Evolutionary conservation across 2,329 filamentous ascomycete genomes (phyloP), one percentile per base, ranked within the genome.

Genomic region (Sporothrix euskadiensis): DNA sequence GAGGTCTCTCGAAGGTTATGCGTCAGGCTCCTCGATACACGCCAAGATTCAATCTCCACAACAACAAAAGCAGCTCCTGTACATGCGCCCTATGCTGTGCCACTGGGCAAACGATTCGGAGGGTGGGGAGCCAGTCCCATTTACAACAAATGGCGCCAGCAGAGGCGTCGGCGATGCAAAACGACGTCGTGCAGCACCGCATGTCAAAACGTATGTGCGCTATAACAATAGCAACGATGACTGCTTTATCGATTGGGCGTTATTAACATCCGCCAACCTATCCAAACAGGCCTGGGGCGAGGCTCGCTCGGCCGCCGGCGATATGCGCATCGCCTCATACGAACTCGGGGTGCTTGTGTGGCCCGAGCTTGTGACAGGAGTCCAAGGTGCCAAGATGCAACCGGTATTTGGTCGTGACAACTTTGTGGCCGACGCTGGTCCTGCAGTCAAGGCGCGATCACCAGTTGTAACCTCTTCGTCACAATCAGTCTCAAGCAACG

Each of bases 231-330:
- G 82, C 0, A 39, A n/a, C 26, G 56, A 30, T 32, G 22, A n/a
- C 56, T 39, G 30, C 9, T 22, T 26, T 7, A 90, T 97, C 54
- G 92, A 96, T 78, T 97, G 94, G 94, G 93, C 92, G 1, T 85
- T 97, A 76, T 80, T 97, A 1, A 97, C 93, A 0, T 96, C 92
- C n/a, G 94, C 94, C n/a, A 97, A 97, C 77, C 81, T 97, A 2
- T 96, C 92, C 1, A 95, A 91, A 75, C 94, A 97, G 81, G 94
- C 94, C 0, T 97, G 94, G 94, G 94, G 94, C 1, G 89, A 91
- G 52, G 84, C 87, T 2, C 80, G 80, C 0, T 88, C 87, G 75
- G 80, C 83, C 12, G 83, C 85, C 0, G 88, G 88, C 0, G 87
- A 92, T 77, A 83, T 94, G 41, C 87, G 90, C 49, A 88, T 97